Conservation (phyloP, 176 grass and related monocot genomes). For the Zoysia japonica region DNA sequence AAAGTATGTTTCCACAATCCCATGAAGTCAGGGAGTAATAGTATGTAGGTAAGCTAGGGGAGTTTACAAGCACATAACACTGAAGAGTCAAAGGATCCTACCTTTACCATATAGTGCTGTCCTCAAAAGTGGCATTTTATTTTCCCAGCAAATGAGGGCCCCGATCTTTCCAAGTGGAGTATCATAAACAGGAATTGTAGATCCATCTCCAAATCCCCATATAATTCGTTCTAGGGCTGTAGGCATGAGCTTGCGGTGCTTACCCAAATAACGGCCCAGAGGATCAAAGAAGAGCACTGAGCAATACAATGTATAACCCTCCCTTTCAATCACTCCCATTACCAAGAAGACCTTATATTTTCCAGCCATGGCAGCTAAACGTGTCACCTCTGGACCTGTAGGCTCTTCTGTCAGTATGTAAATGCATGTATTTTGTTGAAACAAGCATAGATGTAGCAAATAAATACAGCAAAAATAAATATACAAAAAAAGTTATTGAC, state of each 20-base stretch:
- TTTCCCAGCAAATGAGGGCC: conserved; percentile 95
- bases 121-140: conserved; percentile 90
- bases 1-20: background rate
- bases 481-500: background rate
- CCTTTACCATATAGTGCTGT: conserved; percentile 94
- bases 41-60: background rate
- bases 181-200: conserved; percentile 91
- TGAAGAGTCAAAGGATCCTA: conserved; percentile 20
- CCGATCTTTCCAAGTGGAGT: conserved; percentile 92
- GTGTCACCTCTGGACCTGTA: conserved; percentile 83
- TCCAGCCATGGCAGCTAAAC: conserved; percentile 74
- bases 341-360: conserved; percentile 94
- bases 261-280: conserved; percentile 78
- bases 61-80: background rate
- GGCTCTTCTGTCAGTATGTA: conserved; percentile 14
- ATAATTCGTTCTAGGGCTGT: conserved; percentile 80
- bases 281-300: conserved; percentile 86
- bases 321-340: conserved; percentile 94
- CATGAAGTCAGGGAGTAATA: background rate
- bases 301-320: conserved; percentile 86
- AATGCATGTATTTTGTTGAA: background rate
- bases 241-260: conserved; percentile 93
- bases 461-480: background rate
- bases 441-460: background rate
- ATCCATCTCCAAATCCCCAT: conserved; percentile 95